A percentile compares a stretch with the other conserved stretches of the same genome.
phyloP scores from a whole-genome alignment of 495 filamentous ascomycete species.

The Geoglossum glabrum region DNA sequence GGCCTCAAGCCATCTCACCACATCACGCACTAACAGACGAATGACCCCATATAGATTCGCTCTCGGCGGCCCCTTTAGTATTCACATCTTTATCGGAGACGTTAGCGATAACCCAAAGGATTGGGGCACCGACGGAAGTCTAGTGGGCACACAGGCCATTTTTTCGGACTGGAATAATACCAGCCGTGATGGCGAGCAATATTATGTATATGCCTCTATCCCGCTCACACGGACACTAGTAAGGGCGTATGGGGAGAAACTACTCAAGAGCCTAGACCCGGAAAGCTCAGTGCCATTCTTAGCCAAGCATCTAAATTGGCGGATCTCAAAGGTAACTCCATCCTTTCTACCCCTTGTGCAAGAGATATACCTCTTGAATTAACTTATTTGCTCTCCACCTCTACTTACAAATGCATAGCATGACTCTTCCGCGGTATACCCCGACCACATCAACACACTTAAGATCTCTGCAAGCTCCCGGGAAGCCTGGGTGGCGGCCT shows the following conservation, averaged over 20 bases:
- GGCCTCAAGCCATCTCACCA: too few relatives aligned
- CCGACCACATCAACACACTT: too few relatives aligned
- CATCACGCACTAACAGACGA: too few relatives aligned
- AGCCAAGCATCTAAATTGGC: slow-evolving; percentile 18
- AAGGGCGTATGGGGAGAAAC: slow-evolving; percentile 9
- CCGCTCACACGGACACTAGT: slow-evolving; percentile 20
- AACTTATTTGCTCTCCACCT: too few relatives aligned
- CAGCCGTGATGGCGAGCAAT: background rate
- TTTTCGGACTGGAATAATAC: slow-evolving; percentile 15
- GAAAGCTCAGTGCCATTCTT: slow-evolving; percentile 15
- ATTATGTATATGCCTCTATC: slow-evolving; percentile 14
- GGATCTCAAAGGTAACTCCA: slow-evolving; percentile 6
- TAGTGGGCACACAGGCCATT: slow-evolving; percentile 34
- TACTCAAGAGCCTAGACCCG: slow-evolving; percentile 13
- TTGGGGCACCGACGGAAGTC: slow-evolving; percentile 25
- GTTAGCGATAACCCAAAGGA: slow-evolving; percentile 17
- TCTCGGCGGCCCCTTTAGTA: slow-evolving; percentile 30
- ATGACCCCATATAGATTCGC: slow-evolving; percentile 13
- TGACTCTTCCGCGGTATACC: too few relatives aligned
- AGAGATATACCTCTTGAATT: too few relatives aligned
- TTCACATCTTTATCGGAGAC: slow-evolving; percentile 40
- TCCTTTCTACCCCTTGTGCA: background rate
- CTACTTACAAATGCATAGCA: too few relatives aligned
- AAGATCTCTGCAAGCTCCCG: too few relatives aligned
- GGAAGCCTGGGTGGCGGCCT: too few relatives aligned